Conservation (phyloP, 441 rosid genomes). For the Eutrema salsugineum region DNA sequence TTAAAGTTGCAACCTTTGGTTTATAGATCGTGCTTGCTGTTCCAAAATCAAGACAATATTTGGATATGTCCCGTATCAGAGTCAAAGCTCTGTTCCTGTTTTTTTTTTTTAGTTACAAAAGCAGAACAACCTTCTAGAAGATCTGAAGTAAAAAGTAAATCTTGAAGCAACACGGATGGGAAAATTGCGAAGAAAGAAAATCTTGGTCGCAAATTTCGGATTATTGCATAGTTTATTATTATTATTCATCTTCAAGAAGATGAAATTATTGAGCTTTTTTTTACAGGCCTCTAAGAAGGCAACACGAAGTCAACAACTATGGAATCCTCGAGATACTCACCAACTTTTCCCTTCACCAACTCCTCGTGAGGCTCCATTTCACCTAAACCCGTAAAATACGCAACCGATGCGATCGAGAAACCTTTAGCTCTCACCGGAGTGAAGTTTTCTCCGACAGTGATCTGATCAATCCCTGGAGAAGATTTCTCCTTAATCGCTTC, state of each 20-base stretch:
- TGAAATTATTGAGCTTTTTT: background rate
- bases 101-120: too few species aligned
- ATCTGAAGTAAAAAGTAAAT: too few species aligned
- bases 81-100: too few species aligned
- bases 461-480: slow-evolving; percentile 36
- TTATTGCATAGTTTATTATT: background rate
- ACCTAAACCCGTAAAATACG: slow-evolving; percentile 40
- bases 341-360: slow-evolving; percentile 43
- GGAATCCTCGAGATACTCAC: slow-evolving; percentile 49
- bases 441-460: slow-evolving; percentile 67
- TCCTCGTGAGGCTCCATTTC: slow-evolving; percentile 43
- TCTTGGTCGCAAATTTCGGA: background rate
- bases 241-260: background rate
- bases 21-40: too few species aligned
- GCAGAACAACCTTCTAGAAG: too few species aligned
- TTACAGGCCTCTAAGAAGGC: slow-evolving; percentile 20
- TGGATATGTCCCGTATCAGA: too few species aligned
- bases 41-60: too few species aligned
- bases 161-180: too few species aligned
- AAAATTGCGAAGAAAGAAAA: too few species aligned
- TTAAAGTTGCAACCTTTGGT: too few species aligned
- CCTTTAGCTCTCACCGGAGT: slow-evolving; percentile 62
- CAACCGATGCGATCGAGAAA: slow-evolving; percentile 62
- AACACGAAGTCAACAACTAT: slow-evolving; percentile 57
- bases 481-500: slow-evolving; percentile 42